Base-by-base conservation (phyloP, 2,329 filamentous ascomycete species). In the Elsinoe ampelina region DNA sequence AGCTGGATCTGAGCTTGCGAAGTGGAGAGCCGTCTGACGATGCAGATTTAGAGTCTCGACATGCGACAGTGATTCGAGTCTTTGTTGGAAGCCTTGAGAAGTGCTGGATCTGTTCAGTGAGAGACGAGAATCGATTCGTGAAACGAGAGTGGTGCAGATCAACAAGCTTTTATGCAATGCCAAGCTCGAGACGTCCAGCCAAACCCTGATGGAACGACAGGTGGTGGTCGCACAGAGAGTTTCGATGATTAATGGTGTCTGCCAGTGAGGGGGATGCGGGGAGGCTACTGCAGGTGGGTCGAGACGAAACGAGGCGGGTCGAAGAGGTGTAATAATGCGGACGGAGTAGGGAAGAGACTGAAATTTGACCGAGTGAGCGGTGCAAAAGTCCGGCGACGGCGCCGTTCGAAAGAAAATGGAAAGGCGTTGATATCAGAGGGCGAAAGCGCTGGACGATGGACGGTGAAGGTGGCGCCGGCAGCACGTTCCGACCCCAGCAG, bases 131-230 rank as follows among this genome's bases (percentile, higher is more conserved):
- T 7, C 26, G 8, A 30, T 30, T 26, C 6, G 17, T 45, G 41
- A 45, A 45, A 45, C 41, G 26, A 11, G 19, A 17, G 26, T 22
- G 12, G 19, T 12, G 41, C 41, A 45, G 19, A 12, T 2, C n/a
- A 56, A 42, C 20, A 43, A 55, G 52, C 36, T 55, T 42, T 56
- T 56, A 56, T 56, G 54, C 54, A 56, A 56, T 48, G 54, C 54
- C 54, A 56, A 56, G 54, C 39, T 48, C 3, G 30, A 39, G 11
- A 15, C 17, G 41, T 52, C 8, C 12, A 39, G 34, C 26, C 15
- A 10, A 39, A 36, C 34, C 48, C 34, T 38, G 34, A 36, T 35
- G 48, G 19, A 45, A 39, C 8, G 48, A 52, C 35, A 39, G 19
- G 17, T 34, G n/a, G 34, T 52, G 48, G 48, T 52, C 48, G 48